These are phyloP conservation scores for Auricularia cornea DNA, from an alignment of 768 basidiomycete species.

Conservation along the genomic window DNA sequence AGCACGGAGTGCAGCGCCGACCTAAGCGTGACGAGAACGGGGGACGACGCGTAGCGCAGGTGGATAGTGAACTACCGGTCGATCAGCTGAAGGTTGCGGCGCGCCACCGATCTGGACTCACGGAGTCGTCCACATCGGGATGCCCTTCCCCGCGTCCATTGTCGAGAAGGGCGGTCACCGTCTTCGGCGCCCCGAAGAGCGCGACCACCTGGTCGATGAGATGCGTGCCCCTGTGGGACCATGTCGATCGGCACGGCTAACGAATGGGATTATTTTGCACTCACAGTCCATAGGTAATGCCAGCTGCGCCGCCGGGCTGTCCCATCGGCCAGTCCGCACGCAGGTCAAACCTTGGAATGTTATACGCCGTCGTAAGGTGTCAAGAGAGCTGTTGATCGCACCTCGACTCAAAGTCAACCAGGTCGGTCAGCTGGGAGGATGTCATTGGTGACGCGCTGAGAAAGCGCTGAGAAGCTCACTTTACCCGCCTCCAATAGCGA, in stretches of 20 bases:
- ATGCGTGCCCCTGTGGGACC: constrained; percentile 74
- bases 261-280: too few species aligned
- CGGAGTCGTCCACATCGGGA: constrained; percentile 58
- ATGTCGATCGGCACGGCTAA: too few species aligned
- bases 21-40: not conserved
- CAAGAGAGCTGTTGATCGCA: not conserved
- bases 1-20: not conserved
- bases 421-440: constrained; percentile 35
- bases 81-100: not conserved
- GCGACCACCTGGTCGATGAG: constrained; percentile 69
- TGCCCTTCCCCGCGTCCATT: constrained; percentile 62
- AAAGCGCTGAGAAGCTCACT: not conserved
- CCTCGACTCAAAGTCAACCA: constrained; percentile 62
- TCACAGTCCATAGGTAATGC: constrained; percentile 59
- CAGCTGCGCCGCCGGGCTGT: constrained; percentile 58
- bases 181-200: constrained; percentile 67
- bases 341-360: not conserved
- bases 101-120: constrained; percentile 23
- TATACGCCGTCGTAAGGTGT: too few species aligned
- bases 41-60: constrained; percentile 34
- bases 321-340: constrained; percentile 15
- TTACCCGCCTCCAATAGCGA: constrained; percentile 38
- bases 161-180: constrained; percentile 58
- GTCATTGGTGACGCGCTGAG: too few species aligned
- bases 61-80: constrained; percentile 40